Evolutionary conservation across 164 flowering plant genomes (phyloP), one percentile per base, ranked within the genome.

Genomic region (Paratinospora sagittata): DNA sequence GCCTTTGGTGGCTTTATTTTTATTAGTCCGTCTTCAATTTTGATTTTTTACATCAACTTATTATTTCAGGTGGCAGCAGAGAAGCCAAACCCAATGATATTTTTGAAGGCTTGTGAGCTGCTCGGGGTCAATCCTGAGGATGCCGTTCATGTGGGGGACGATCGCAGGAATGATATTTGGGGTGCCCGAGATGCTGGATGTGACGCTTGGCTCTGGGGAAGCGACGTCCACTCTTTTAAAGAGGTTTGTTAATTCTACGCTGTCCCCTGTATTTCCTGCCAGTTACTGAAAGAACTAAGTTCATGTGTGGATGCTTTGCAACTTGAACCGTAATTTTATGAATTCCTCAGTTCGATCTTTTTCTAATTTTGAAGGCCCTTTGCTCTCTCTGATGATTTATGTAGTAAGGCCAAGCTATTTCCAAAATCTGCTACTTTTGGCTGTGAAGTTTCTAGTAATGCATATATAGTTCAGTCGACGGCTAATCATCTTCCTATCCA

Each of bases 201-300:
- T 72, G 99, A 95, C 78, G 97, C 97, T 77, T 95, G 99, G 99
- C 92, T 95, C 45, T 95, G 99, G 99, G 99, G 99, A 73, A 91
- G 91, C 60, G 99, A 95, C 78, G 98, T 95, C 57, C 81, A 84
- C 72, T 92, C 99, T 63, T 91, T 95, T 77, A 85, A 84, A 74
- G 98, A 95, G 96, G 98, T 95, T 81, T 27, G 37, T 27, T 43
- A 34, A 6, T 13, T 41, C 33, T 43, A 10, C 6, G 21, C 0
- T 17, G 14, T 43, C 14, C 43, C 17, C 16, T 60, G 34, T 36
- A 1, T 27, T n/a, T 30, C 19, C 13, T 64, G 39, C 58, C 45
- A 41, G 4, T 41, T 11, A 41, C 45, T 41, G 11, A 41, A 41
- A 30, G 11, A 41, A 41, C 45, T 41, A 41, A 3, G 45, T 41